Evolutionary conservation across 2,329 filamentous ascomycete genomes (phyloP), one percentile per base, ranked within the genome.

Genomic region (Xylariales sp.): DNA sequence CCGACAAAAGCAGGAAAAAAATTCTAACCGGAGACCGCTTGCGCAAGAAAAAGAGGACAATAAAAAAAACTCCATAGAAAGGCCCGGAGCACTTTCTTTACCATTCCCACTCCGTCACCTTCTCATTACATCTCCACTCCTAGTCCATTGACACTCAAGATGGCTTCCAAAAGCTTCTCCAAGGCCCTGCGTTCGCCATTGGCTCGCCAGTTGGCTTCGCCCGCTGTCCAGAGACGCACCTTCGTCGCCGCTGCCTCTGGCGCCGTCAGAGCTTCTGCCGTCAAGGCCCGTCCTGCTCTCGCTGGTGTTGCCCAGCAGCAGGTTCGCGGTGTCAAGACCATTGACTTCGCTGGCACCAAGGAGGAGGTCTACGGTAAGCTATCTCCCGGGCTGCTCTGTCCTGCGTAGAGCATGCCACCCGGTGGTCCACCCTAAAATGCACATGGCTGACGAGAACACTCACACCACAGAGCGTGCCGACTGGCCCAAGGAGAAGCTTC

Each of bases 401-500:
- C n/a, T n/a, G 23, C 8, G 8, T 25, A 8, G 23, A n/a, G 23
- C 23, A 25, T n/a, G n/a, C n/a, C n/a, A n/a, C n/a, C n/a, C n/a
- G n/a, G n/a, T n/a, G n/a, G n/a, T n/a, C n/a, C n/a, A n/a, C n/a
- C n/a, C n/a, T n/a, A n/a, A n/a, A n/a, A n/a, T n/a, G n/a, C n/a
- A n/a, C n/a, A n/a, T n/a, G 13, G 29, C 29, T 38, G 19, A 38
- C 28, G n/a, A 12, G n/a, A 15, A n/a, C 8, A 31, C 7, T 17
- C 8, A 31, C 37, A 48, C 31, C 56, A 45, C 58, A 93, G 93
- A 98, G 82, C 90, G 93, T 73, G 87, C 80, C 64, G 93, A 98
- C 76, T 98, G 93, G 93, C 93, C 93, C 54, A 82, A 85, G 67
- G 91, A 96, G 78, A 97, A 95, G 85, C 88, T 98, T 65, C 76